Conservation (phyloP, 805 yeast genomes). For the Yarrowia deformans region DNA sequence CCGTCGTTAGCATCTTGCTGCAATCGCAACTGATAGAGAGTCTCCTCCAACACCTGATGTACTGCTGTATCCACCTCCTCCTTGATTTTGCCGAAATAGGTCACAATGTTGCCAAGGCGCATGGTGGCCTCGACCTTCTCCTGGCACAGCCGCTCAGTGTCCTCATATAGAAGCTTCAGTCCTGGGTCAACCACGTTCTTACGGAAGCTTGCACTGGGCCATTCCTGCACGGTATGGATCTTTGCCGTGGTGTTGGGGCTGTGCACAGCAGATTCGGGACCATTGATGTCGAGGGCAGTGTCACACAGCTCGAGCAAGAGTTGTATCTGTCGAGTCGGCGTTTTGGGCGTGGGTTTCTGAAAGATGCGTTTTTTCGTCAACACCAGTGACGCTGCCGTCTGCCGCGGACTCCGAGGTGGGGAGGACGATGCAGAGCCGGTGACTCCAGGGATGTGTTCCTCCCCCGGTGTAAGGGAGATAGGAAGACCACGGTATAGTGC, state of each 20-base stretch:
- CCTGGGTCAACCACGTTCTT: constrained; percentile 56
- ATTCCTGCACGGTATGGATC: constrained; percentile 31
- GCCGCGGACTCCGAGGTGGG: constrained; percentile 40
- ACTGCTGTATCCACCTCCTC: constrained; percentile 79
- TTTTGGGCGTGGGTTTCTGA: constrained; percentile 50
- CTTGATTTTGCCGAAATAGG: constrained; percentile 77
- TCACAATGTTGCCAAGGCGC: constrained; percentile 74
- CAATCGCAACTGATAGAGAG: constrained; percentile 49
- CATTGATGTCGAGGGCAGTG: constrained; percentile 74
- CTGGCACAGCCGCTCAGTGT: constrained; percentile 66
- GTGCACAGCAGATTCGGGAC: constrained; percentile 58
- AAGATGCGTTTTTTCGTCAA: constrained; percentile 42
- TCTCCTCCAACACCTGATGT: constrained; percentile 65
- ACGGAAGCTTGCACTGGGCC: constrained; percentile 36
- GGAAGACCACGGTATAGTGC: constrained; percentile 18
- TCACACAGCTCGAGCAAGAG: constrained; percentile 69
- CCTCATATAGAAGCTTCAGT: constrained; percentile 65
- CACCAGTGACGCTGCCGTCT: constrained; percentile 31
- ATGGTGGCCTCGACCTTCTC: constrained; percentile 73
- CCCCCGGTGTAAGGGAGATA: constrained; percentile 24
- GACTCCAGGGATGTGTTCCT: constrained; percentile 20
- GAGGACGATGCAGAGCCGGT: constrained; percentile 23
- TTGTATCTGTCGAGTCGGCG: constrained; percentile 57
- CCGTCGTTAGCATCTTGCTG: constrained; percentile 37
- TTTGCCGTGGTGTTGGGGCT: constrained; percentile 27